Evolutionary conservation across 768 basidiomycete species (phyloP), one percentile per base, ranked within the genome.

Genomic region (Lactarius akahatsu): DNA sequence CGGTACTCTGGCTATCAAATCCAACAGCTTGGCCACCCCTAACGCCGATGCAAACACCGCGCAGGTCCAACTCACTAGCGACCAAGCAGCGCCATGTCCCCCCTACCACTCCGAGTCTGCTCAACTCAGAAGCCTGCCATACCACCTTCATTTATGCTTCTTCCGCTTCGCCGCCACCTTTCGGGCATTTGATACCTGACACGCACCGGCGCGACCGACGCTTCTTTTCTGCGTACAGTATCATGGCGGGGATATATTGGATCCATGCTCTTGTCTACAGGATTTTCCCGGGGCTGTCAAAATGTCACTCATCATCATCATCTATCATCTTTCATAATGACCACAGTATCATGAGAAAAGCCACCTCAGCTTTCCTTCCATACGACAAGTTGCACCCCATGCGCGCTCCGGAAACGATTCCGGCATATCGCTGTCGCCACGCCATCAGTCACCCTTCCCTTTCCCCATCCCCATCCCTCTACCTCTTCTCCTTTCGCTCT

Each of bases 321-420:
- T 47, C 43, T 13, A 43, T 20, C 41, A 43, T 18, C 16, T 43
- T 20, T 43, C 16, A 43, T 43, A 43, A 43, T 40, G 41, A 43
- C 5, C 16, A 18, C 18, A 20, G 6, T 43, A 20, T 43, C 6
- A 41, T 41, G 40, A 56, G 61, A 18, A 57, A 26, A 2, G 45
- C 38, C 30, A 66, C 10, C 9, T 9, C 3, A 23, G 32, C 41
- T 60, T 56, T 41, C 40, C 57, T 67, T 67, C 62, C 66, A 67
- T 59, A 57, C 57, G 13, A 62, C 61, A 66, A 15, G 47, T 50
- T 9, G 50, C 15, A 15, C 38, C 2, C 26, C 52, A 55, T 30
- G 30, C 26, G 18, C 26, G 30, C 20, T 20, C 20, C 43, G 43
- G 20, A 41, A 41, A 1, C 40, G 5, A 41, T 41, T 11, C n/a